Conservation (phyloP, 2,329 filamentous ascomycete species). For the Septoria petroselini region DNA sequence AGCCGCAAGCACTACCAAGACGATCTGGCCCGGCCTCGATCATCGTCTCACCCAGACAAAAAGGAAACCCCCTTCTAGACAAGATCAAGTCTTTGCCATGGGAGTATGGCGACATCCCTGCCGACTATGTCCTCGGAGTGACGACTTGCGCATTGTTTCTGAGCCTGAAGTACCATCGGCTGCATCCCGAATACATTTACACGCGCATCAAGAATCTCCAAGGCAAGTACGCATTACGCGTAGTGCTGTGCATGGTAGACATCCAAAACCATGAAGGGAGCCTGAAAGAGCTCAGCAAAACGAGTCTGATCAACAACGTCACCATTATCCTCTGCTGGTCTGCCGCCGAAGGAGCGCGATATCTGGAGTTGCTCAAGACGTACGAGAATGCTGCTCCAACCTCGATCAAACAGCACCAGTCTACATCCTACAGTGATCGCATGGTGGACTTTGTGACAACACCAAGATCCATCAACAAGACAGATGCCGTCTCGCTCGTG, state of each 20-base stretch:
- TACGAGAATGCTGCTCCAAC: constrained; percentile 82
- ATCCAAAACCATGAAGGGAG: constrained; percentile 91
- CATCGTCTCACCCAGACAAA: constrained; percentile 85
- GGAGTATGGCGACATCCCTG: constrained; percentile 96
- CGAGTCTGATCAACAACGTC: constrained; percentile 85
- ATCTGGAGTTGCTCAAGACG: constrained; percentile 91
- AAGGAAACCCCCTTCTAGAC: constrained; percentile 88
- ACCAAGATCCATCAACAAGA: constrained; percentile 87
- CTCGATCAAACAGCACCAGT: constrained; percentile 81
- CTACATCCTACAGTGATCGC: constrained; percentile 77
- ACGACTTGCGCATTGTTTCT: constrained; percentile 92
- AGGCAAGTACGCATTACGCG: constrained; percentile 79
- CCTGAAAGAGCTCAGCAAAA: constrained; percentile 86
- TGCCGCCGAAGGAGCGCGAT: constrained; percentile 86
- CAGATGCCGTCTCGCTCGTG: constrained; percentile 85
- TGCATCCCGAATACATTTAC: constrained; percentile 98
- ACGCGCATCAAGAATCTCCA: constrained; percentile 81
- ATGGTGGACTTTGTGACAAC: constrained; percentile 91
- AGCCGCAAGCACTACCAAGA: constrained; percentile 75
- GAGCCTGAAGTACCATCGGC: constrained; percentile 91
- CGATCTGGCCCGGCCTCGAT: constrained; percentile 70
- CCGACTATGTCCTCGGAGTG: constrained; percentile 82
- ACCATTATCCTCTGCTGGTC: constrained; percentile 94
- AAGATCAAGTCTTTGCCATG: constrained; percentile 78
- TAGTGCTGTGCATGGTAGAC: constrained; percentile 88